These are phyloP conservation scores for Zygoascus ofunaensis DNA, from an alignment of 805 yeast genomes.

Conservation along the genomic window DNA sequence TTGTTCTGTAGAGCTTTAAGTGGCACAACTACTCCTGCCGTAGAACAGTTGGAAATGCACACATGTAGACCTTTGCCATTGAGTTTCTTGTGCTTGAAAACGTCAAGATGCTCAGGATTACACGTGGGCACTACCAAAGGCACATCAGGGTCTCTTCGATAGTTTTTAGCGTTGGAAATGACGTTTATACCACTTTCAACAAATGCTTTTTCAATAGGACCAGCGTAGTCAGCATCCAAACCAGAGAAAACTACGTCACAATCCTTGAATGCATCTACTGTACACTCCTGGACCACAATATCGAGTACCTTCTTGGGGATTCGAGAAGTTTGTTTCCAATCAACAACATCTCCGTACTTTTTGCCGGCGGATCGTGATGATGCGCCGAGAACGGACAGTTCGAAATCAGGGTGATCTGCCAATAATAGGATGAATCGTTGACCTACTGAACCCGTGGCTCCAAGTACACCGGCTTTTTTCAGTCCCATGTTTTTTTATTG, in stretches of 20 bases:
- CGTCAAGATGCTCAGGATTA: slow-evolving; percentile 79
- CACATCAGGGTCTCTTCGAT: slow-evolving; percentile 77
- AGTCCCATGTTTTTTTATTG: slow-evolving; percentile 9
- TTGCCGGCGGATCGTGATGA: slow-evolving; percentile 91
- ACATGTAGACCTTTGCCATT: slow-evolving; percentile 70
- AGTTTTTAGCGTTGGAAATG: slow-evolving; percentile 92
- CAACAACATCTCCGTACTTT: slow-evolving; percentile 71
- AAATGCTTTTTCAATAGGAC: slow-evolving; percentile 80
- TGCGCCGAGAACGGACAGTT: slow-evolving; percentile 80
- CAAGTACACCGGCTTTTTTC: slow-evolving; percentile 65
- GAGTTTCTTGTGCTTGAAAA: slow-evolving; percentile 51
- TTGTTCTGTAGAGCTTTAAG: slow-evolving; percentile 83
- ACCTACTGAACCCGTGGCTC: slow-evolving; percentile 98
- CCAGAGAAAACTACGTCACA: slow-evolving; percentile 96
- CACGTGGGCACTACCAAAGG: slow-evolving; percentile 94
- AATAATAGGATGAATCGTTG: slow-evolving; percentile 85
- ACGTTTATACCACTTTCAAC: slow-evolving; percentile 73
- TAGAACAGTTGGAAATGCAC: slow-evolving; percentile 96
- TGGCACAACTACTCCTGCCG: slow-evolving; percentile 97
- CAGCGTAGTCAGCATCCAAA: slow-evolving; percentile 86
- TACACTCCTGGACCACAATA: slow-evolving; percentile 69
- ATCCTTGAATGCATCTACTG: slow-evolving; percentile 62
- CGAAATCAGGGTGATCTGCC: slow-evolving; percentile 83
- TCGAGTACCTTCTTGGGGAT: slow-evolving; percentile 61
- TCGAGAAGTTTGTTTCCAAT: slow-evolving; percentile 87